A percentile compares a stretch with the other conserved stretches of the same genome.
phyloP scores from a whole-genome alignment of 1,139 yeast species.

The Kodamaea derodonti region DNA sequence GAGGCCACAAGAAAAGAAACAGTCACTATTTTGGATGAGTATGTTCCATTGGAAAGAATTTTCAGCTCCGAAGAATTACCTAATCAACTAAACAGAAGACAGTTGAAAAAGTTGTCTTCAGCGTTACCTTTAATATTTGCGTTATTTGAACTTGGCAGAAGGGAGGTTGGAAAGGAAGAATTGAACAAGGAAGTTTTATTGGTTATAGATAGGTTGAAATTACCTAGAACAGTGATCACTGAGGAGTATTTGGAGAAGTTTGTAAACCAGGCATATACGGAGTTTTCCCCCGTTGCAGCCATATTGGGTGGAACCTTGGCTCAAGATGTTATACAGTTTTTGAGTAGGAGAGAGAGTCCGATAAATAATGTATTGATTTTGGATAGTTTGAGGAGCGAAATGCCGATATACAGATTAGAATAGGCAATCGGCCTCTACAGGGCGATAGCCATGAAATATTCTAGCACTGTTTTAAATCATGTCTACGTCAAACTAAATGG shows the following conservation, averaged over 20 bases:
- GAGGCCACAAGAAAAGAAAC: constrained; percentile 41
- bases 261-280: constrained; percentile 54
- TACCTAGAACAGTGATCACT: constrained; percentile 36
- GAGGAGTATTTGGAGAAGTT: constrained; percentile 39
- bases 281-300: constrained; percentile 83
- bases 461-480: not conserved
- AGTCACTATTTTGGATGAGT: constrained; percentile 55
- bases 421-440: no score
- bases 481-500: not conserved
- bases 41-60: constrained; percentile 29
- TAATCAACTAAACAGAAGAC: constrained; percentile 48
- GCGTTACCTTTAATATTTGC: constrained; percentile 63
- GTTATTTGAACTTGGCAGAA: constrained; percentile 38
- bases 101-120: constrained; percentile 54
- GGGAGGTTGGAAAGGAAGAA: constrained; percentile 23
- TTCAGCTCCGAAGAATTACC: constrained; percentile 38
- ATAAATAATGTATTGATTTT: constrained; percentile 75
- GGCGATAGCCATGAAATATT: no score
- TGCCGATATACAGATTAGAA: constrained; percentile 85
- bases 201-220: constrained; percentile 27
- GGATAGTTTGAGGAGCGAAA: constrained; percentile 66
- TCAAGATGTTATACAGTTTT: constrained; percentile 83
- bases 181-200: constrained; percentile 32
- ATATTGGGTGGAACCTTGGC: constrained; percentile 86
- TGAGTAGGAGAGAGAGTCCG: constrained; percentile 76